These are phyloP conservation scores for Aspergillus tubingensis DNA, from an alignment of 2,329 filamentous ascomycete genomes.

Conservation along the genomic window DNA sequence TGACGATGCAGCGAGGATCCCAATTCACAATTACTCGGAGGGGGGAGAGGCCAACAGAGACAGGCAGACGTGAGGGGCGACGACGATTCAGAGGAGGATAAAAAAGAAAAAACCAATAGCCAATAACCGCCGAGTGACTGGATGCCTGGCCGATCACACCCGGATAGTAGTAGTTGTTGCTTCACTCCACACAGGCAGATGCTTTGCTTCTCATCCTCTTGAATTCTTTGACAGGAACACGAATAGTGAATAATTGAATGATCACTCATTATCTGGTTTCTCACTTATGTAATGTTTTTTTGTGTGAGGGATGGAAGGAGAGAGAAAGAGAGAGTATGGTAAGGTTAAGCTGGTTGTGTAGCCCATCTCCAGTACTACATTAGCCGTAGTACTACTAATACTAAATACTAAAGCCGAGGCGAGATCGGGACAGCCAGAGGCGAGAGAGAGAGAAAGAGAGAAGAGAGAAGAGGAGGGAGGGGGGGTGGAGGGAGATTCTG, in stretches of 20 bases:
- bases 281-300: too few relatives aligned
- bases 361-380: too few relatives aligned
- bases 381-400: too few relatives aligned
- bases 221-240: not conserved
- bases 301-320: too few relatives aligned
- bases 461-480: not conserved
- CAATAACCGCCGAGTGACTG: not conserved
- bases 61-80: not conserved
- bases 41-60: too few relatives aligned
- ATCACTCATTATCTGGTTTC: too few relatives aligned
- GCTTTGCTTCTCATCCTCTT: conserved; percentile 13
- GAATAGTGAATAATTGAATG: too few relatives aligned
- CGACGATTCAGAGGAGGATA: not conserved
- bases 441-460: not conserved
- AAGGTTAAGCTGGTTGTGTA: too few relatives aligned
- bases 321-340: too few relatives aligned
- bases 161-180: not conserved
- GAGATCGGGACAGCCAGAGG: not conserved
- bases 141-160: not conserved
- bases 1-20: not conserved
- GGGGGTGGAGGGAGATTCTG: too few relatives aligned
- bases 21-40: not conserved
- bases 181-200: conserved; percentile 12
- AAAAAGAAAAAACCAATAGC: conserved; percentile 1
- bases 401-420: too few relatives aligned